Base-by-base conservation (phyloP, 2,329 filamentous ascomycete genomes). In the Thielaviopsis euricoi region DNA sequence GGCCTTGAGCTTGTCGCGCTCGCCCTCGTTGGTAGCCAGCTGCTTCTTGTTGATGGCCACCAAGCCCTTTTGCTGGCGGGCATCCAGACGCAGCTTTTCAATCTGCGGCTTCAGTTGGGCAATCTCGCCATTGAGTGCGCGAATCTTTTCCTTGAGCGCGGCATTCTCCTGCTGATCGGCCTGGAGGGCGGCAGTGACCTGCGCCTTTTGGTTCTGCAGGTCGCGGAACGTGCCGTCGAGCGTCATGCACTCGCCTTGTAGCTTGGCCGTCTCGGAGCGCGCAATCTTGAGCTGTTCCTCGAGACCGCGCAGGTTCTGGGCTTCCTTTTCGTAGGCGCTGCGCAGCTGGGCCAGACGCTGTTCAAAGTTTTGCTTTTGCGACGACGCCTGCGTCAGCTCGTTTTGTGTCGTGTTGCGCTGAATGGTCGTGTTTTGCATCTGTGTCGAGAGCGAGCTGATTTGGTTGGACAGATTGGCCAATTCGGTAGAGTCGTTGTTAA, bases 1-100 rank as follows among this genome's bases (percentile, higher is more conserved):
- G 1, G 76, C 74, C 73, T 89, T 90, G 46, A 95, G 75, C 74
- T 88, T 91, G 61, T 97, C 91, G 33, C 87, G 81, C 69, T 97
- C 91, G 53, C 80, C 81, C 70, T 98, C 93, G 59, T 86, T 88
- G 0, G 90, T 96, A 40, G 85, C 81, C 61, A 97, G 75, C 71
- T 98, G 93, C 74, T 98, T 98, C 77, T 94, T 97, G 73, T 96
- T 96, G 73, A 98, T 98, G 50, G 93, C 90, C 29, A 95, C 91
- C 63, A 97, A 77, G 19, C 93, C 93, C 73, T 95, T 97, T 67
- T 97, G 90, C 69, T 97, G 93, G 49, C 93, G 83, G 25, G 89
- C 89, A 64, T 96, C 89, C 13, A 86, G 88, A 68, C 87, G 89
- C 65, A 95, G 78, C 74, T 96, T 97, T 69, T 98, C 93, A 56